Percentiles rank a stretch among this genome's conserved stretches.
Conservation (phyloP, 148 eudicot species). For the Vaccinium macrocarpon region DNA sequence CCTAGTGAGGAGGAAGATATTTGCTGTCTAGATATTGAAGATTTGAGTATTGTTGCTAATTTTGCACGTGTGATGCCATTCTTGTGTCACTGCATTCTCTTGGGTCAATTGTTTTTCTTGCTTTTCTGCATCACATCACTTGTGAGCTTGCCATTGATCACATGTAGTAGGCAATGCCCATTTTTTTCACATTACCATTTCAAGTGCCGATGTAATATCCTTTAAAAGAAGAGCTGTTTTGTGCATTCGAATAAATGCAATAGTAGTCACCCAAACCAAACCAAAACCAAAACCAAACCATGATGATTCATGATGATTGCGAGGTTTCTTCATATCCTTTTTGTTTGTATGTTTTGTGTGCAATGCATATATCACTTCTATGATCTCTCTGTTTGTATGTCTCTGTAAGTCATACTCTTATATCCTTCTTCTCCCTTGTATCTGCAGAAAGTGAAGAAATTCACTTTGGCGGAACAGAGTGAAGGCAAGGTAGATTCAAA, state of each 20-base stretch:
- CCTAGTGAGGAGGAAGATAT: neutral
- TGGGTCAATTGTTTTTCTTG: neutral
- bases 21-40: neutral
- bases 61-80: neutral
- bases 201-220: neutral
- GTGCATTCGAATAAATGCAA: neutral
- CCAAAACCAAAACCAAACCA: no score
- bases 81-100: neutral
- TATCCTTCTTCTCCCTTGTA: neutral
- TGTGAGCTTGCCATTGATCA: neutral
- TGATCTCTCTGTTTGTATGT: neutral
- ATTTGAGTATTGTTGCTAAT: neutral
- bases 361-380: neutral
- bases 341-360: neutral
- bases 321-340: neutral
- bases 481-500: conserved; percentile 7
- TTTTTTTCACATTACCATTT: neutral
- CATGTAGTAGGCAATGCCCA: neutral
- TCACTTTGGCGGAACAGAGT: conserved; percentile 11
- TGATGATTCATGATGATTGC: neutral
- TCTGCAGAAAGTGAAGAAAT: conserved; percentile 17
- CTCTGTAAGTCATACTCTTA: neutral
- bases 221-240: neutral
- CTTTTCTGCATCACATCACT: neutral
- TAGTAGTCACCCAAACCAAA: no score